phyloP scores from a whole-genome alignment of 345 rosid species.

The Draba incana region DNA sequence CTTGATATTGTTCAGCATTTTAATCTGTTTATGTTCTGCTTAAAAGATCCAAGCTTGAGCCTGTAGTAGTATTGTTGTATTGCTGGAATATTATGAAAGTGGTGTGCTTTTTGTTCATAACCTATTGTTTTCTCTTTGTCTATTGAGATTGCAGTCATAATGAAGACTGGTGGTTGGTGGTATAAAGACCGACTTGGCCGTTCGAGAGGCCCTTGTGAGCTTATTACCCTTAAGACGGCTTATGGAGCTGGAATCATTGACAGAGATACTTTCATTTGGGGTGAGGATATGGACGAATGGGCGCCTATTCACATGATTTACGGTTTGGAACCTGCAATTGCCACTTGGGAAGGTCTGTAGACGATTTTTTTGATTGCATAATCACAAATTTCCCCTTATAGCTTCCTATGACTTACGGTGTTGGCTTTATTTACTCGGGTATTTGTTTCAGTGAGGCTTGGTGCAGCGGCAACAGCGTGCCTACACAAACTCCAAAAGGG shows the following conservation, averaged over 20 bases:
- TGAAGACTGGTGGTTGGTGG: slow-evolving; percentile 83
- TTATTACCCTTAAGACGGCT: slow-evolving; percentile 84
- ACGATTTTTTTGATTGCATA: not conserved
- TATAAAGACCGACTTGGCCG: slow-evolving; percentile 95
- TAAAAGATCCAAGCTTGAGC: not conserved
- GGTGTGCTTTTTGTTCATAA: slow-evolving; percentile 2
- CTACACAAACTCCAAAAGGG: slow-evolving; percentile 91
- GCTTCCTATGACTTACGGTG: not conserved
- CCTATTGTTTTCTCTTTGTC: slow-evolving; percentile 7
- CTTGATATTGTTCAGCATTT: slow-evolving; percentile 1
- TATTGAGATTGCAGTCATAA: slow-evolving; percentile 56
- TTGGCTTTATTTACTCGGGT: slow-evolving; percentile 9
- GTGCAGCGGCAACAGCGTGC: slow-evolving; percentile 81
- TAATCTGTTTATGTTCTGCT: not conserved
- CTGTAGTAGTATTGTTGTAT: not conserved
- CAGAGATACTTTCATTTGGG: slow-evolving; percentile 92
- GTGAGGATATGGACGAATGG: slow-evolving; percentile 96
- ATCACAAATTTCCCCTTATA: not conserved
- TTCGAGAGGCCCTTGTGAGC: slow-evolving; percentile 87
- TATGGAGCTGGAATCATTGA: slow-evolving; percentile 92
- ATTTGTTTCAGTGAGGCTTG: slow-evolving; percentile 70
- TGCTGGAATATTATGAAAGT: slow-evolving; percentile 5
- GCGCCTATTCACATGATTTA: slow-evolving; percentile 94
- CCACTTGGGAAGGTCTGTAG: slow-evolving; percentile 90
- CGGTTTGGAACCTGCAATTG: slow-evolving; percentile 89